Conservation (phyloP, 2,329 filamentous ascomycete species). For the Hyphodiscus sp. region DNA sequence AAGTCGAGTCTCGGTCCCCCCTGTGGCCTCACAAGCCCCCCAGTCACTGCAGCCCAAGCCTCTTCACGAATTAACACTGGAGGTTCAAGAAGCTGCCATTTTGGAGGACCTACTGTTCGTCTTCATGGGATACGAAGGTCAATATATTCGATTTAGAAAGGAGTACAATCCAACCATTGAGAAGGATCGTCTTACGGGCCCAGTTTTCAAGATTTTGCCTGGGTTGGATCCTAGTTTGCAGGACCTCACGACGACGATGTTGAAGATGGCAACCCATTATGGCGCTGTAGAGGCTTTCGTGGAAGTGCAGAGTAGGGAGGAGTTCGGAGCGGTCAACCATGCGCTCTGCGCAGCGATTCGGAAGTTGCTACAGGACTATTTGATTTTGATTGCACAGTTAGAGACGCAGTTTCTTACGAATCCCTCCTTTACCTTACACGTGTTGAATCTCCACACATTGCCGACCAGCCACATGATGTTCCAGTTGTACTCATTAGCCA, state of each 20-base stretch:
- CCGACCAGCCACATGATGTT: constrained; percentile 86
- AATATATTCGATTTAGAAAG: constrained; percentile 83
- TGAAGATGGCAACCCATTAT: constrained; percentile 92
- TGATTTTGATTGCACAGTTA: constrained; percentile 85
- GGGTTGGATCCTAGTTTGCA: constrained; percentile 87
- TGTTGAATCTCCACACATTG: constrained; percentile 85
- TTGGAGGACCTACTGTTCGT: constrained; percentile 89
- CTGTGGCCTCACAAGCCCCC: constrained; percentile 70
- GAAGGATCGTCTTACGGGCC: constrained; percentile 79
- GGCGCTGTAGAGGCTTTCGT: constrained; percentile 86
- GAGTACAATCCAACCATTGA: constrained; percentile 79
- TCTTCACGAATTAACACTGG: constrained; percentile 65
- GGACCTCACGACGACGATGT: constrained; percentile 80
- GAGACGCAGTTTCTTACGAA: constrained; percentile 91
- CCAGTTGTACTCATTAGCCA: constrained; percentile 80
- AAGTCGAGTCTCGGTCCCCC: constrained; percentile 52
- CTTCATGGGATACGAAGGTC: constrained; percentile 98
- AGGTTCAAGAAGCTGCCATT: constrained; percentile 79
- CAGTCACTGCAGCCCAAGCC: constrained; percentile 59
- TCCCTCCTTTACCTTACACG: constrained; percentile 82
- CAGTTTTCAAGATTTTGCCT: constrained; percentile 69
- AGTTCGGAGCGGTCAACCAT: constrained; percentile 93
- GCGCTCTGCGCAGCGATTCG: constrained; percentile 92
- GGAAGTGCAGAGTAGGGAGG: constrained; percentile 86
- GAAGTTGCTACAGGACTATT: constrained; percentile 85